Percentiles rank a stretch among this genome's conserved stretches.
Conservation (phyloP, 1,284 basidiomycete species). For the Ustilago nuda region DNA sequence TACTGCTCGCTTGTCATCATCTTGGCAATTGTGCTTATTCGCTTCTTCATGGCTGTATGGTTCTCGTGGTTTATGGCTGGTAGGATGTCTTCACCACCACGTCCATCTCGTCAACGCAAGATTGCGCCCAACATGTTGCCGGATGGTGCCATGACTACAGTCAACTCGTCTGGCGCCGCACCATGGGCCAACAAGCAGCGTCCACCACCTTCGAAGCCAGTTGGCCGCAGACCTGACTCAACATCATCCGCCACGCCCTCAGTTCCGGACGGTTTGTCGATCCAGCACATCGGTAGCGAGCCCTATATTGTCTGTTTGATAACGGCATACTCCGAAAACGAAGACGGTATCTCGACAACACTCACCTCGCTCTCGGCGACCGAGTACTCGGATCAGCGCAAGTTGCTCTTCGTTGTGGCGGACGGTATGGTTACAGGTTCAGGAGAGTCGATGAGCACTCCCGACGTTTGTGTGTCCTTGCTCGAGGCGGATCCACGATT, state of each 20-base stretch:
- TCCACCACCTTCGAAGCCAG: conserved; percentile 48
- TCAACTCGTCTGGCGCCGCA: conserved; percentile 89
- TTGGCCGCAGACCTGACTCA: conserved; percentile 43
- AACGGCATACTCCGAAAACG: conserved; percentile 97
- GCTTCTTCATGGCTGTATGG: conserved; percentile 94
- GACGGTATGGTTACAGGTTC: conserved; percentile 99
- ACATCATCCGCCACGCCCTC: conserved; percentile 29
- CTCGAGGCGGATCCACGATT: conserved; percentile 94
- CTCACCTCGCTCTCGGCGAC: conserved; percentile 91
- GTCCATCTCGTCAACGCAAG: conserved; percentile 71
- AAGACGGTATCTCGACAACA: conserved; percentile 89
- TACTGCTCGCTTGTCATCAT: conserved; percentile 93
- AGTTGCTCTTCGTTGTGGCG: conserved; percentile 92
- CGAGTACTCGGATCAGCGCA: conserved; percentile 89
- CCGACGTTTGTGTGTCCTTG: conserved; percentile 92
- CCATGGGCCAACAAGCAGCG: conserved; percentile 77
- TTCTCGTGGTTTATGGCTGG: conserved; percentile 97
- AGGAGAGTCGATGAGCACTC: conserved; percentile 93
- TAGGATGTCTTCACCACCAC: conserved; percentile 71
- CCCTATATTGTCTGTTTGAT: conserved; percentile 94
- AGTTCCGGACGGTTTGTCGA: conserved; percentile 44
- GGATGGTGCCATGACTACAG: conserved; percentile 84
- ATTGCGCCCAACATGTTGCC: conserved; percentile 73
- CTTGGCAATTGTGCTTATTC: conserved; percentile 86
- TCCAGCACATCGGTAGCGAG: conserved; percentile 72